Evolutionary conservation across 306 rosid species (phyloP).

Genomic region (Fragaria vesca): DNA sequence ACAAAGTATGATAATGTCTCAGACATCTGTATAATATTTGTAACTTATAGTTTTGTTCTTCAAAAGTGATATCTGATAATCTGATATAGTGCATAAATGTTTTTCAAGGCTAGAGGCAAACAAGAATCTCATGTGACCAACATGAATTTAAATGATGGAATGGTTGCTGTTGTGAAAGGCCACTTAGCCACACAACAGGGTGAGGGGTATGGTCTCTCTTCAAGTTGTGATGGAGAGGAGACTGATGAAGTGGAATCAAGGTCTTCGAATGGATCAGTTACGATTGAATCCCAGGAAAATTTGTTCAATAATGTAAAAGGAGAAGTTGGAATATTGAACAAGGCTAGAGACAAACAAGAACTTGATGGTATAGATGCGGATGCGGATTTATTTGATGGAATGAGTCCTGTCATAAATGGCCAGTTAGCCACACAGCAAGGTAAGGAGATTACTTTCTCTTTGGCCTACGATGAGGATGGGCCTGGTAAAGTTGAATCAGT

Average conservation of each 20-base stretch:
- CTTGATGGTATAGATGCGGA: slow-evolving; percentile 26
- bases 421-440: slow-evolving; percentile 29
- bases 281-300: slow-evolving; percentile 34
- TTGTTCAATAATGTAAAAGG: slow-evolving; percentile 21
- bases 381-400: slow-evolving; percentile 23
- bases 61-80: not conserved
- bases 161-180: slow-evolving; percentile 27
- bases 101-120: slow-evolving; percentile 35
- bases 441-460: slow-evolving; percentile 23
- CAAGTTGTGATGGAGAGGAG: slow-evolving; percentile 29
- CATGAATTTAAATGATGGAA: slow-evolving; percentile 26
- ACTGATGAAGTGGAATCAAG: slow-evolving; percentile 28
- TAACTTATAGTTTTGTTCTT: not conserved
- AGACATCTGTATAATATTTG: not conserved
- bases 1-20: not conserved
- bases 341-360: slow-evolving; percentile 18
- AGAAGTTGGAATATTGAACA: slow-evolving; percentile 33
- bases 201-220: slow-evolving; percentile 20
- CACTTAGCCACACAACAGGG: slow-evolving; percentile 29
- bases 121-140: slow-evolving; percentile 30
- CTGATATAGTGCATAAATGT: slow-evolving; percentile 1
- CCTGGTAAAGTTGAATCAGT: slow-evolving; percentile 29
- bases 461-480: slow-evolving; percentile 30
- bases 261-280: slow-evolving; percentile 23
- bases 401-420: slow-evolving; percentile 22